Evolutionary conservation across 768 basidiomycete genomes (phyloP), one percentile per base, ranked within the genome.

Genomic region (Exidia glandulosa): DNA sequence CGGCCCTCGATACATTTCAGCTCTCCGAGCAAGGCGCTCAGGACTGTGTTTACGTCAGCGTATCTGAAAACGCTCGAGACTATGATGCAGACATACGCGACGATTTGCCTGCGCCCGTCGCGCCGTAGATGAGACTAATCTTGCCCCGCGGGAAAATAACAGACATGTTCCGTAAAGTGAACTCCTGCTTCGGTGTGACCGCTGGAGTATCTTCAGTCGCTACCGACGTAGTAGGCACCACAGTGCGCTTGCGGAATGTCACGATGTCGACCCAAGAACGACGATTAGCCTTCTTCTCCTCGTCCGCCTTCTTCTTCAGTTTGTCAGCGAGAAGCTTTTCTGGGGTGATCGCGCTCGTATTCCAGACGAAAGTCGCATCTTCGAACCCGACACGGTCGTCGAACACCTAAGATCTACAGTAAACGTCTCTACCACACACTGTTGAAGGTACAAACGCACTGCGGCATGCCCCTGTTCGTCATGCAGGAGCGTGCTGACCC

Each of bases 41-140:
- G 31, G 14, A 54, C n/a, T n/a, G n/a, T n/a, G n/a, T n/a, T n/a
- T n/a, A n/a, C n/a, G n/a, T n/a, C n/a, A n/a, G n/a, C n/a, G n/a
- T n/a, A n/a, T n/a, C n/a, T n/a, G n/a, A n/a, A n/a, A n/a, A n/a
- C n/a, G n/a, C n/a, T n/a, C n/a, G n/a, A n/a, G n/a, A n/a, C n/a
- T n/a, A n/a, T n/a, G n/a, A n/a, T n/a, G n/a, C n/a, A n/a, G n/a
- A n/a, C n/a, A n/a, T n/a, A n/a, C n/a, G 57, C 3, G 74, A 72
- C 0, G 71, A 68, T 65, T 89, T 89, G 0, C 87, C 87, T 2
- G 84, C 83, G 12, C 85, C 83, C n/a, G 85, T 86, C 2, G 81
- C 70, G 23, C 87, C 82, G 63, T 74, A 83, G 57, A 89, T 72
- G 37, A 88, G 74, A 0, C 82, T 79, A 62, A 88, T 64, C 63